Conservation (phyloP, 1,284 basidiomycete species). For the Cutaneotrichosporon spelunceum region DNA sequence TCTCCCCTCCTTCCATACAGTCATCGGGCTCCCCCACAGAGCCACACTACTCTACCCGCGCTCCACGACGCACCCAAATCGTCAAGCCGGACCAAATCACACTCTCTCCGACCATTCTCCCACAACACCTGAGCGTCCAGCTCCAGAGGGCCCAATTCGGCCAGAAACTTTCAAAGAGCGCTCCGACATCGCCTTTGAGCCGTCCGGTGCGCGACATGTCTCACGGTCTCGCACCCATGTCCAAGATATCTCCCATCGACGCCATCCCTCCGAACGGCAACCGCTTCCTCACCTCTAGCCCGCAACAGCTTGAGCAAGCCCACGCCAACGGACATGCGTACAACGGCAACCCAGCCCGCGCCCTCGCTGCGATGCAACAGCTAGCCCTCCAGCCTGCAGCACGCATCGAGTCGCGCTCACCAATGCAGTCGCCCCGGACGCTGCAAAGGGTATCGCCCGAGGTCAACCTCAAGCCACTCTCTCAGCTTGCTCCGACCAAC, state of each 20-base stretch:
- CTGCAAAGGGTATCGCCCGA: constrained; percentile 16
- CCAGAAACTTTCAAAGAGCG: constrained; percentile 14
- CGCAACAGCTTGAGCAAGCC: not conserved
- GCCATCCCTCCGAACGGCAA: not conserved
- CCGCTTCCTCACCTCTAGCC: not conserved
- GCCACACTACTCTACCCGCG: not conserved
- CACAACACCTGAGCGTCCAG: constrained; percentile 6
- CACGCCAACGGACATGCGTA: not conserved
- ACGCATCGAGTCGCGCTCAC: constrained; percentile 1
- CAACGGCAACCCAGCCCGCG: not conserved
- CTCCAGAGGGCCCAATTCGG: not conserved
- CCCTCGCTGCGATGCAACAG: not conserved
- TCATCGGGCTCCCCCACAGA: not conserved
- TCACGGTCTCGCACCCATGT: constrained; percentile 15
- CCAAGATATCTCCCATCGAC: constrained; percentile 13
- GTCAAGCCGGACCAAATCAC: not conserved
- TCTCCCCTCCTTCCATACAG: not conserved
- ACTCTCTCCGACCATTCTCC: constrained; percentile 4
- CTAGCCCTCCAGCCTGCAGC: constrained; percentile 7
- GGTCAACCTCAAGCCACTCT: constrained; percentile 12
- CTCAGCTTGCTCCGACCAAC: constrained; percentile 5
- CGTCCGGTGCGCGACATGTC: constrained; percentile 7
- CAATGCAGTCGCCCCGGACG: not conserved
- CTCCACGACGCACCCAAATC: not conserved
- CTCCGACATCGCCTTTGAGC: constrained; percentile 16